Evolutionary conservation across 2,329 filamentous ascomycete species (phyloP), one percentile per base, ranked within the genome.

Genomic region (Eurotiales sp.): DNA sequence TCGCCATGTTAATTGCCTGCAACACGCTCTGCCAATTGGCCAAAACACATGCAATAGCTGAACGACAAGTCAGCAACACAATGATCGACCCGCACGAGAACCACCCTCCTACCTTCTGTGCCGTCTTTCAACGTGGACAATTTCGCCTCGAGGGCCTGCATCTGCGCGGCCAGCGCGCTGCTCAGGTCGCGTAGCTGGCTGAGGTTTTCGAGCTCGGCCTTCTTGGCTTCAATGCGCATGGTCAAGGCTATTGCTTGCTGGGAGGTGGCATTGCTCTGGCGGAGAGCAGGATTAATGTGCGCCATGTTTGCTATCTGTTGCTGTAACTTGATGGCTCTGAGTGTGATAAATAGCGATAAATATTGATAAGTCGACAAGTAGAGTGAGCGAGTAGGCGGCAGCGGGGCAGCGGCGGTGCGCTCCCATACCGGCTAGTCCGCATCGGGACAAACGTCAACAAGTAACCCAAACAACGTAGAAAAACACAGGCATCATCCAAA

Each of bases 1-100:
- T 83, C 50, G 83, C 82, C 77, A 86, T 83, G 55, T 77, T 77
- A 53, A 86, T 84, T 40, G 82, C 82, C 46, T 80, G 72, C 44
- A 86, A 66, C 23, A 86, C 82, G 59, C 82, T 84, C 48, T 83
- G 79, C 83, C 83, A 86, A 62, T 85, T 86, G 34, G 80, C 78
- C 61, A 86, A 73, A n/a, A 86, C 83, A 41, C 79, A 80, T 50
- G 82, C 82, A 52, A 86, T 80, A 55, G 82, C 82, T 82, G 64
- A 21, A 10, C 15, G 11, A 40, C 17, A 39, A 50, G 23, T 48
- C 15, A 53, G 52, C 23, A 42, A 27, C 34, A 15, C 7, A 14
- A 7, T 12, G 23, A 15, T 14, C 8, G 14, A 10, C 17, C 10
- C 27, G 14, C 8, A 27, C 27, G 19, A 39, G 40, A 44, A 46